Conservation (phyloP, 1,284 basidiomycete genomes). For the Fistulinella cinereoalba region DNA sequence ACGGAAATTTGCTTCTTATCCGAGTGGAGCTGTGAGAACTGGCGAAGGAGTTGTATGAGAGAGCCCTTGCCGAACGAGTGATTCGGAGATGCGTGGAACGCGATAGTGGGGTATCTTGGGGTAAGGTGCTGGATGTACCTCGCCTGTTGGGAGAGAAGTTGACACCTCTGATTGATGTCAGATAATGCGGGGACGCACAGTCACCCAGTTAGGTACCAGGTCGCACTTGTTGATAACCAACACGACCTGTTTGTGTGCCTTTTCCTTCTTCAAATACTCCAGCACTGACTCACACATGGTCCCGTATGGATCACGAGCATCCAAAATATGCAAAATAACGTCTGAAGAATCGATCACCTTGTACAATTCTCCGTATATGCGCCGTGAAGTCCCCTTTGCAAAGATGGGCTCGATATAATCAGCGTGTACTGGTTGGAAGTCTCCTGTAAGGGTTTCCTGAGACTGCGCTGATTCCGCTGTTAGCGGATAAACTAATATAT, state of each 20-base stretch:
- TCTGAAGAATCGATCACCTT: slow-evolving; percentile 99
- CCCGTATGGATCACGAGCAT: slow-evolving; percentile 94
- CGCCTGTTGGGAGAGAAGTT: slow-evolving; percentile 54
- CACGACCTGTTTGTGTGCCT: slow-evolving; percentile 96
- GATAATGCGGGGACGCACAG: slow-evolving; percentile 55
- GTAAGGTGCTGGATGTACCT: slow-evolving; percentile 97
- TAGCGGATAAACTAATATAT: slow-evolving; percentile 19
- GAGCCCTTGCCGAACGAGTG: slow-evolving; percentile 99
- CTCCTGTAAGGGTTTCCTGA: slow-evolving; percentile 18
- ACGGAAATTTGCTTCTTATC: slow-evolving; percentile 99
- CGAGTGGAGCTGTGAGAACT: slow-evolving; percentile 95
- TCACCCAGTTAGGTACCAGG: slow-evolving; percentile 98
- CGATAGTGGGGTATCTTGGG: slow-evolving; percentile 91
- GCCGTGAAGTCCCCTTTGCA: slow-evolving; percentile 87
- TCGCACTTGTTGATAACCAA: slow-evolving; percentile 99
- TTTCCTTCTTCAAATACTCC: slow-evolving; percentile 94
- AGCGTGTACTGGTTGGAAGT: slow-evolving; percentile 59
- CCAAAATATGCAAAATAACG: slow-evolving; percentile 93
- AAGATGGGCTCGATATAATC: slow-evolving; percentile 86
- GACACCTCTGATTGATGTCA: neutral
- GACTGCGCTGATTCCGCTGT: slow-evolving; percentile 12
- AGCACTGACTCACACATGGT: slow-evolving; percentile 97
- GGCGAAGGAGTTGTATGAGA: slow-evolving; percentile 93
- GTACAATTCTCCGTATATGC: slow-evolving; percentile 98
- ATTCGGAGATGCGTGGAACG: slow-evolving; percentile 98